These are phyloP conservation scores for Leishmania arabica DNA, from an alignment of 208 protist species.

Conservation along the genomic window DNA sequence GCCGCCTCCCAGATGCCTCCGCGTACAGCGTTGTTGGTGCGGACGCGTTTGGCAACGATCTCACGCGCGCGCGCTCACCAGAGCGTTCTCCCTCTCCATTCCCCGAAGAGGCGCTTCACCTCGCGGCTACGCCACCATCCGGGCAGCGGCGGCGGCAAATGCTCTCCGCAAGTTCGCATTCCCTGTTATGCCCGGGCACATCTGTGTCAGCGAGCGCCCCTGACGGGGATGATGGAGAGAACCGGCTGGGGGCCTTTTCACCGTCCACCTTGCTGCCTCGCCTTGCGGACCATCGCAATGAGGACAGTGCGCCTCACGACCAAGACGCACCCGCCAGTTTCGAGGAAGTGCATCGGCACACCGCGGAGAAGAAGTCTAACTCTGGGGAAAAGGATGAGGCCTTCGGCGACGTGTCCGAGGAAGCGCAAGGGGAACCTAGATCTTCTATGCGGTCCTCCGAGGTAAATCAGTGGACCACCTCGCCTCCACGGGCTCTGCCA, in stretches of 20 bases:
- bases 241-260: not conserved
- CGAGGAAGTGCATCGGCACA: not conserved
- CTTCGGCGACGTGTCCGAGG: not conserved
- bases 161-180: conserved; percentile 1
- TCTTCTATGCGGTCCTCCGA: not conserved
- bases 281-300: not conserved
- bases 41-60: not conserved
- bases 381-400: not conserved
- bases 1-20: not conserved
- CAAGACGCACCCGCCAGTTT: not conserved
- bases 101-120: not conserved
- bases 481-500: not conserved
- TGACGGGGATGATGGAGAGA: not conserved
- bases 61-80: not conserved
- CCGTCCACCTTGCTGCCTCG: not conserved
- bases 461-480: not conserved
- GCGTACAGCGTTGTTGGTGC: not conserved
- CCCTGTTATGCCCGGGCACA: conserved; percentile 5
- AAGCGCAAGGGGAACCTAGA: not conserved
- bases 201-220: not conserved
- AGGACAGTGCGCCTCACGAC: not conserved
- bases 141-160: not conserved
- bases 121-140: not conserved
- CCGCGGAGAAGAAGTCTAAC: not conserved
- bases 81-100: not conserved